Percentiles rank a stretch among this genome's conserved stretches.
Conservation (phyloP, 2,329 filamentous ascomycete genomes). For the Epichloe scottii region DNA sequence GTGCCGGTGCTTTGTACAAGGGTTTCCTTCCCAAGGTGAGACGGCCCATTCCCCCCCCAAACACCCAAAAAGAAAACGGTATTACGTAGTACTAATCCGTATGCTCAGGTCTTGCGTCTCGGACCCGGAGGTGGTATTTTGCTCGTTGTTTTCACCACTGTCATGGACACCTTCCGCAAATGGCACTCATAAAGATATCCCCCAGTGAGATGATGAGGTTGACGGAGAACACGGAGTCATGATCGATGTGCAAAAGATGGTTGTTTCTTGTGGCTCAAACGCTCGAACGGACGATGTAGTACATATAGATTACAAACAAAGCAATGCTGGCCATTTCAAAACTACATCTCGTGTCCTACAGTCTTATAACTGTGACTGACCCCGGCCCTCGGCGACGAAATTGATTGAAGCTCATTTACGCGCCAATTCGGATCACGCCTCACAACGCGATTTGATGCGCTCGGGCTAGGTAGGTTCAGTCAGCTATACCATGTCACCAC, state of each 20-base stretch:
- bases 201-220: background rate
- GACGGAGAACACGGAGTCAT: background rate
- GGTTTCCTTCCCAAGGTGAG: constrained; percentile 94
- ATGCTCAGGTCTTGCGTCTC: constrained; percentile 30
- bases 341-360: background rate
- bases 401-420: no score
- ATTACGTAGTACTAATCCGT: constrained; percentile 3
- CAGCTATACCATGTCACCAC: no score
- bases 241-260: background rate
- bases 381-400: no score
- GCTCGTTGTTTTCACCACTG: constrained; percentile 73
- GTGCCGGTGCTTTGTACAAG: constrained; percentile 87
- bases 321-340: background rate
- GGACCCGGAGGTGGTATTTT: constrained; percentile 54
- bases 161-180: constrained; percentile 85
- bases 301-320: constrained; percentile 1
- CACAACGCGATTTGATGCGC: no score
- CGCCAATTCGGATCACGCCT: no score
- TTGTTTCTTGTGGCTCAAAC: background rate
- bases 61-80: background rate
- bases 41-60: constrained; percentile 16
- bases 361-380: no score
- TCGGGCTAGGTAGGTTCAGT: no score
- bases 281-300: background rate
- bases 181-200: constrained; percentile 16